Percentiles rank a stretch among this genome's conserved stretches.
Evolutionary conservation across 73 alveolate species (phyloP).

Genomic region (Tetrahymena borealis): DNA sequence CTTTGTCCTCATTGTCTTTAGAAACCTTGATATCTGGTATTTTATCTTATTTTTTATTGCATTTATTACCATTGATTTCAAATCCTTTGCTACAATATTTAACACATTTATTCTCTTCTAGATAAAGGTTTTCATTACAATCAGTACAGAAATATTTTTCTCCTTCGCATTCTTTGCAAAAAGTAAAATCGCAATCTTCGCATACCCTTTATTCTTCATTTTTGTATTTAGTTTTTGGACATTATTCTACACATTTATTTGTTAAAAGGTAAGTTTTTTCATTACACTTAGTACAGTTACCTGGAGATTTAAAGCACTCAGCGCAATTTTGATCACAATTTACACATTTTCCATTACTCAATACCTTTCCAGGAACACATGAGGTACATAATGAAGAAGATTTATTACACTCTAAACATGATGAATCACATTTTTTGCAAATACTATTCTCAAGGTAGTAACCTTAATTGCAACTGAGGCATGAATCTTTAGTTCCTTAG

Average conservation of each 20-base stretch:
- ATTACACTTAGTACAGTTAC: not conserved
- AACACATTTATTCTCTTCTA: not conserved
- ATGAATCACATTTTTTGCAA: not conserved
- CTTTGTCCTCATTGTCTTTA: too few species aligned
- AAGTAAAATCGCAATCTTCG: not conserved
- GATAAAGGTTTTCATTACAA: not conserved
- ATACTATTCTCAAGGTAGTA: not conserved
- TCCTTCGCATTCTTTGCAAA: not conserved
- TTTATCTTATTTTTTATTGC: not conserved
- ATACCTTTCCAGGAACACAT: not conserved
- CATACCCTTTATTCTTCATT: not conserved
- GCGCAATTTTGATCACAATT: not conserved
- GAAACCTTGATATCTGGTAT: too few species aligned
- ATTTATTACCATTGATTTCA: not conserved
- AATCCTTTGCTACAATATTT: not conserved
- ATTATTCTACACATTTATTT: not conserved
- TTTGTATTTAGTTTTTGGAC: not conserved
- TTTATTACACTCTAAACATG: not conserved
- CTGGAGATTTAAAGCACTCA: not conserved
- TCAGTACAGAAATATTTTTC: not conserved
- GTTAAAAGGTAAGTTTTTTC: not conserved
- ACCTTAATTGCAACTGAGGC: not conserved
- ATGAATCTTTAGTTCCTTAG: not conserved
- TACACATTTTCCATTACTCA: not conserved
- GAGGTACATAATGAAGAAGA: not conserved